A percentile compares a stretch with the other conserved stretches of the same genome.
phyloP scores from a whole-genome alignment of 495 filamentous ascomycete species.

The Aspergillus olivimuriae region DNA sequence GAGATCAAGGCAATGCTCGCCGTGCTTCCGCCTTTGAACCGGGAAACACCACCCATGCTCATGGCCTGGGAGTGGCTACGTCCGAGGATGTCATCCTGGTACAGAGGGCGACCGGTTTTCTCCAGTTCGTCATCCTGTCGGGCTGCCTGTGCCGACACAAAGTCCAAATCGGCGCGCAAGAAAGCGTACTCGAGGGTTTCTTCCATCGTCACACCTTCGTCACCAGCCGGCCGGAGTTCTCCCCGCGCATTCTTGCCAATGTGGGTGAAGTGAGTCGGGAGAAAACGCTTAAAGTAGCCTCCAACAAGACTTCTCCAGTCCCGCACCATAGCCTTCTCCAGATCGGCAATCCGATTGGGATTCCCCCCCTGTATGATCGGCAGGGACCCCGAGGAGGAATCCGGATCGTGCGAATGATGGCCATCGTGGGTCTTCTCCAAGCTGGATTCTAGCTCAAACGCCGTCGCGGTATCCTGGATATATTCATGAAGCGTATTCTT shows the following conservation, averaged over 20 bases:
- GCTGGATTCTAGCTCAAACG: slow-evolving; percentile 70
- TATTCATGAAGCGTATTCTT: slow-evolving; percentile 81
- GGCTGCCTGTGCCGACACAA: slow-evolving; percentile 75
- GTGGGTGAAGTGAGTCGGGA: slow-evolving; percentile 57
- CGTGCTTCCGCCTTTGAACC: slow-evolving; percentile 89
- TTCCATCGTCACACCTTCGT: slow-evolving; percentile 36
- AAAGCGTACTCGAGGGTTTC: slow-evolving; percentile 77
- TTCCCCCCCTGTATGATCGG: slow-evolving; percentile 38
- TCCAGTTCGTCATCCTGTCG: slow-evolving; percentile 65
- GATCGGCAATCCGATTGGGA: slow-evolving; percentile 29
- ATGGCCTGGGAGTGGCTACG: slow-evolving; percentile 50
- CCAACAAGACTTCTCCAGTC: slow-evolving; percentile 80
- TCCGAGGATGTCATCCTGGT: slow-evolving; percentile 70
- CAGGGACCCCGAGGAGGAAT: slow-evolving; percentile 14
- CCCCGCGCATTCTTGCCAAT: slow-evolving; percentile 15
- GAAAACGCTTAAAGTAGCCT: slow-evolving; percentile 89
- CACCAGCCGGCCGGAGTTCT: not conserved
- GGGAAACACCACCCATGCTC: slow-evolving; percentile 60
- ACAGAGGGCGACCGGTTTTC: slow-evolving; percentile 64
- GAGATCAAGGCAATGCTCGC: slow-evolving; percentile 84
- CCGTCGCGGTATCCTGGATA: slow-evolving; percentile 68
- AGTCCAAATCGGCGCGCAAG: slow-evolving; percentile 85
- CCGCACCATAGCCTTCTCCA: slow-evolving; percentile 63
- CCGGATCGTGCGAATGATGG: slow-evolving; percentile 5
- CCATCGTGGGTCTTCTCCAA: slow-evolving; percentile 29